Conservation (phyloP, 2,329 filamentous ascomycete species). For the Aureobasidium leucospermi region DNA sequence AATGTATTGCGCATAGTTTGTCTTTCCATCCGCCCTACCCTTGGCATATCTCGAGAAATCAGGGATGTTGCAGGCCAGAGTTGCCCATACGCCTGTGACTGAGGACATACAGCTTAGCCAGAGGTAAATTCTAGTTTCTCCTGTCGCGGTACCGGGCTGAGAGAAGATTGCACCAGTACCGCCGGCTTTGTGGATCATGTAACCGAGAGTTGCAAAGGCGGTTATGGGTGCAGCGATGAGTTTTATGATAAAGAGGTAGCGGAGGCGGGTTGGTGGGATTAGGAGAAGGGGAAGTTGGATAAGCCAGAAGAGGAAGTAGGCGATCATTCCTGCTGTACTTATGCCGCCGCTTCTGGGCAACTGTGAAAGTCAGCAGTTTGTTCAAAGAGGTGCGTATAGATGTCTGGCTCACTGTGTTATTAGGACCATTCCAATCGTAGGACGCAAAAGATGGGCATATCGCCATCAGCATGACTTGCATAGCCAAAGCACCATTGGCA, state of each 20-base stretch:
- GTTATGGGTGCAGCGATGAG: constrained; percentile 25
- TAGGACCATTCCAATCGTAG: constrained; percentile 19
- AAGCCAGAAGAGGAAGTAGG: constrained; percentile 52
- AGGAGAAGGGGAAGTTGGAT: constrained; percentile 48
- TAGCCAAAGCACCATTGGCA: constrained; percentile 52
- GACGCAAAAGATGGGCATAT: constrained; percentile 43
- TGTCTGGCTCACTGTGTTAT: not conserved
- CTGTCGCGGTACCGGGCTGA: constrained; percentile 23
- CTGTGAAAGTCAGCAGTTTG: constrained; percentile 31
- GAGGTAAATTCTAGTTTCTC: constrained; percentile 22
- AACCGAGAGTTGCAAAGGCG: constrained; percentile 15
- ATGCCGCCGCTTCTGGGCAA: constrained; percentile 47
- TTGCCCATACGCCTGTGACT: constrained; percentile 25
- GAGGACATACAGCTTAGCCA: constrained; percentile 25
- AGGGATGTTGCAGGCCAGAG: constrained; percentile 29
- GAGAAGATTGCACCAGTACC: constrained; percentile 26
- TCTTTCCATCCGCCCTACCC: constrained; percentile 7
- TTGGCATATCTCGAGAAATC: constrained; percentile 30
- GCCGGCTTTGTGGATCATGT: constrained; percentile 22
- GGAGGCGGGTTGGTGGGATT: constrained; percentile 48
- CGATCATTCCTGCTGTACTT: constrained; percentile 49
- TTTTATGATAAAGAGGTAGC: constrained; percentile 45
- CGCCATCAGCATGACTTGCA: constrained; percentile 46
- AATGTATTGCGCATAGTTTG: constrained; percentile 25
- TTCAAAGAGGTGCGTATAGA: not conserved